These are phyloP conservation scores for Boletus subcaerulescens DNA, from an alignment of 768 basidiomycete genomes.

Conservation along the genomic window DNA sequence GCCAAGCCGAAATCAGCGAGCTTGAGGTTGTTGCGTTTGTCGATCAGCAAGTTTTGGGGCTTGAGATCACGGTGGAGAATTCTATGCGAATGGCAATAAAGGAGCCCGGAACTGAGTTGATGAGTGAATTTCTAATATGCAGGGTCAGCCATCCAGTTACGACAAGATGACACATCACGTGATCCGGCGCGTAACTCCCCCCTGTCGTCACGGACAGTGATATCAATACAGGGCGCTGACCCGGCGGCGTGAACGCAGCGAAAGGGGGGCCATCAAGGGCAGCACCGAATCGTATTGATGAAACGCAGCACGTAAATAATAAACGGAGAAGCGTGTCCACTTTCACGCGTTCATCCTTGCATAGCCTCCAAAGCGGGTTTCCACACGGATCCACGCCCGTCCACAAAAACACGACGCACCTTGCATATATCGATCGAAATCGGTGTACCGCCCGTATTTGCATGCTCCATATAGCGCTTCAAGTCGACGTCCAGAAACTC, in stretches of 20 bases:
- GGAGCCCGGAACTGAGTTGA: constrained; percentile 86
- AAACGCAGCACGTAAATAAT: constrained; percentile 9
- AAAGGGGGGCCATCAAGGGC: not conserved
- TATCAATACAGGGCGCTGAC: constrained; percentile 10
- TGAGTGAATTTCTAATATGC: constrained; percentile 87
- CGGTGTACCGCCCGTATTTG: constrained; percentile 67
- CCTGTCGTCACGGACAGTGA: constrained; percentile 23
- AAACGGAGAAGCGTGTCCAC: not conserved
- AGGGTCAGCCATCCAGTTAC: constrained; percentile 8
- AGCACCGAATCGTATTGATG: not conserved
- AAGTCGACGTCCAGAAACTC: constrained; percentile 97
- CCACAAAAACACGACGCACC: constrained; percentile 46
- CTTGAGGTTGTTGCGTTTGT: constrained; percentile 87
- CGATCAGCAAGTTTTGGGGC: constrained; percentile 93
- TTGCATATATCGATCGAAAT: constrained; percentile 75
- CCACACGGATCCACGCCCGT: constrained; percentile 1
- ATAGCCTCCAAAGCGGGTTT: constrained; percentile 4
- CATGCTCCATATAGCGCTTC: constrained; percentile 94
- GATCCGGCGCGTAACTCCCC: constrained; percentile 25
- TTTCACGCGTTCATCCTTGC: constrained; percentile 26
- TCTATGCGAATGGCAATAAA: constrained; percentile 93
- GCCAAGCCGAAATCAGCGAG: constrained; percentile 96
- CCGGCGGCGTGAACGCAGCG: not conserved
- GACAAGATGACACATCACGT: constrained; percentile 26
- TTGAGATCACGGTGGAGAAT: constrained; percentile 98